Evolutionary conservation across 139 green algal species (phyloP).

Genomic region (Chlorella sp.): DNA sequence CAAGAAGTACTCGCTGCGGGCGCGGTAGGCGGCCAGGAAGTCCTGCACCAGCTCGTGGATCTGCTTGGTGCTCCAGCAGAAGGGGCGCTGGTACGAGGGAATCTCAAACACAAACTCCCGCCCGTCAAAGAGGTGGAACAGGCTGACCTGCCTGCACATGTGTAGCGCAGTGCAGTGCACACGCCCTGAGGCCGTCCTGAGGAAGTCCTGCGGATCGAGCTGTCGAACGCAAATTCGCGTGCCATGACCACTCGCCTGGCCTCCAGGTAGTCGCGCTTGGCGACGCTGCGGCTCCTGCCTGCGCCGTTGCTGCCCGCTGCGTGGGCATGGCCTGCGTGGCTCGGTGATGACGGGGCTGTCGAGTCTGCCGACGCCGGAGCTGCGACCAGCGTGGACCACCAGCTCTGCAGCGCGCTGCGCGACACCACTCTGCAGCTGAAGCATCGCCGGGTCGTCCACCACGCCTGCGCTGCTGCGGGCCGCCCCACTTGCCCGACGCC

Average conservation of each 20-base stretch:
- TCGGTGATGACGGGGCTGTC: too few species aligned
- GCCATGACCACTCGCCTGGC: conserved; percentile 4
- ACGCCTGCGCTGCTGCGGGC: too few species aligned
- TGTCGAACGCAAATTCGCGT: neutral
- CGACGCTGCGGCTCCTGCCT: neutral
- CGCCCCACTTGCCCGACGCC: too few species aligned
- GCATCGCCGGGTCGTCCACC: too few species aligned
- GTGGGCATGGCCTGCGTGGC: too few species aligned
- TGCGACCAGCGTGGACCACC: too few species aligned
- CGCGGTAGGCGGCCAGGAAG: conserved; percentile 20
- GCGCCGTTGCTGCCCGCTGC: neutral
- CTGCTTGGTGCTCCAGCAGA: conserved; percentile 43
- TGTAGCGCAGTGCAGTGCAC: neutral
- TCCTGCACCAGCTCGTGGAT: conserved; percentile 29
- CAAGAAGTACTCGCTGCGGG: conserved; percentile 36
- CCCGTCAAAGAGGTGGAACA: conserved; percentile 40
- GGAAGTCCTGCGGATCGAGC: neutral
- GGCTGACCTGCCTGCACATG: conserved; percentile 30
- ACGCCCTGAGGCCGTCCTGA: neutral
- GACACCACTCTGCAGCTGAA: too few species aligned
- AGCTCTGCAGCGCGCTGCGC: too few species aligned
- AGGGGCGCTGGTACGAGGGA: conserved; percentile 40
- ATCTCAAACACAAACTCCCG: conserved; percentile 29
- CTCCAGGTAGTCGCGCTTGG: conserved; percentile 28
- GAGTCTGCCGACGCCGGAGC: neutral